Evolutionary conservation across 257 asterid species (phyloP), one percentile per base, ranked within the genome.

Genomic region (Orobanche coerulescens): DNA sequence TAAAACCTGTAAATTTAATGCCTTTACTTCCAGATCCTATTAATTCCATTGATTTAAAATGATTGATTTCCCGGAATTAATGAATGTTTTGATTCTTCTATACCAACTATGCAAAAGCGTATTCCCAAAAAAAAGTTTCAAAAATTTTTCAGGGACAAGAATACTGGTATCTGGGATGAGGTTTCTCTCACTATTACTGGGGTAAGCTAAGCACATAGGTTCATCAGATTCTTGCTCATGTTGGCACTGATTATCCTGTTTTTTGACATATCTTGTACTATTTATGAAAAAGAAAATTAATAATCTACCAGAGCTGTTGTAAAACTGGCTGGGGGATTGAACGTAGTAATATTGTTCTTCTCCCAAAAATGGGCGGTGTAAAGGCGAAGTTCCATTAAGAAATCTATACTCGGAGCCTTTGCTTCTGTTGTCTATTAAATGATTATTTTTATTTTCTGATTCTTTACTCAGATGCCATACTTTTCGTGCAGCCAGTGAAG

Each of bases 131-230:
- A 23, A 43, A 15, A 40, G 33, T 76, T 58, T 31, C 53, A 36
- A 30, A 18, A 31, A 16, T 66, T 61, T 23, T 71, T 55, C 85
- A 92, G 98, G 90, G 98, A 92, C 67, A 80, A 95, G 77, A 92
- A 92, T 84, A 92, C 98, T 67, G 98, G 98, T 43, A 84, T 92
- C 71, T 92, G 98, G 98, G 98, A 92, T 68, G 95, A 92, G 78
- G 96, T 92, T 49, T 92, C 96, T 69, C 74, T 88, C 68, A 77
- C 83, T 64, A 77, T 85, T 71, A 86, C 98, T 44, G 98, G 98
- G 82, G 98, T 92, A 77, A 82, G 90, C 63, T 73, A 25, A 67
- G 55, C 24, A 22, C 55, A 73, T 49, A 30, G 62, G 24, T 23
- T 13, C 63, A 63, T 49, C 30, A 56, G 31, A 28, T 30, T 57